Evolutionary conservation across 371 early-diverging fungal genomes (phyloP).

Genomic region (Sporodiniella umbellata): DNA sequence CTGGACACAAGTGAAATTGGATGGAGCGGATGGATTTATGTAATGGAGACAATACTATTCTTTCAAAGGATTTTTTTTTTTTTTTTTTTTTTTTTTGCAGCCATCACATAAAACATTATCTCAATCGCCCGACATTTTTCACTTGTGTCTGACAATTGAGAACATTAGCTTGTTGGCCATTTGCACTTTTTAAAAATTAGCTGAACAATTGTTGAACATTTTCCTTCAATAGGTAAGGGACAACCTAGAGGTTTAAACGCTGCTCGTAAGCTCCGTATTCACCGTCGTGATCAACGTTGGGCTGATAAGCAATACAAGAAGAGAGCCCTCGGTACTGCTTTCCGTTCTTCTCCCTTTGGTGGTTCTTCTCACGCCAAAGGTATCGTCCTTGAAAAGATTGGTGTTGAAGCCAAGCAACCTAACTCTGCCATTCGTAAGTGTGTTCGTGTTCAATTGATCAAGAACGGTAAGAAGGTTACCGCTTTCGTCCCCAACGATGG

Average conservation of each 20-base stretch:
- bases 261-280: slow-evolving; percentile 97
- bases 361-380: slow-evolving; percentile 99
- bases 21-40: neutral
- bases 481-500: slow-evolving; percentile 99
- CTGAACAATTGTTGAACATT: neutral
- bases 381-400: slow-evolving; percentile 99
- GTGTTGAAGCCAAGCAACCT: slow-evolving; percentile 99
- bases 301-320: slow-evolving; percentile 99
- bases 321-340: slow-evolving; percentile 97
- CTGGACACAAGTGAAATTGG: neutral
- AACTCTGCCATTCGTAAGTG: slow-evolving; percentile 99
- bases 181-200: no score
- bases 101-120: neutral
- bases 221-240: slow-evolving; percentile 73
- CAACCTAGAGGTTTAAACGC: slow-evolving; percentile 98
- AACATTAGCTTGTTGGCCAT: no score
- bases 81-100: no score
- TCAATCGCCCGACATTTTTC: neutral
- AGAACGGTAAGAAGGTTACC: slow-evolving; percentile 99
- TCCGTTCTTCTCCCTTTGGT: slow-evolving; percentile 96
- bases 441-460: slow-evolving; percentile 99
- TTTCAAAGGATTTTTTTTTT: no score
- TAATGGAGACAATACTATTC: no score
- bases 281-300: slow-evolving; percentile 98
- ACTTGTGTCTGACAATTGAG: neutral